Conservation (phyloP, 2,329 filamentous ascomycete species). For the Drechslera avenae region DNA sequence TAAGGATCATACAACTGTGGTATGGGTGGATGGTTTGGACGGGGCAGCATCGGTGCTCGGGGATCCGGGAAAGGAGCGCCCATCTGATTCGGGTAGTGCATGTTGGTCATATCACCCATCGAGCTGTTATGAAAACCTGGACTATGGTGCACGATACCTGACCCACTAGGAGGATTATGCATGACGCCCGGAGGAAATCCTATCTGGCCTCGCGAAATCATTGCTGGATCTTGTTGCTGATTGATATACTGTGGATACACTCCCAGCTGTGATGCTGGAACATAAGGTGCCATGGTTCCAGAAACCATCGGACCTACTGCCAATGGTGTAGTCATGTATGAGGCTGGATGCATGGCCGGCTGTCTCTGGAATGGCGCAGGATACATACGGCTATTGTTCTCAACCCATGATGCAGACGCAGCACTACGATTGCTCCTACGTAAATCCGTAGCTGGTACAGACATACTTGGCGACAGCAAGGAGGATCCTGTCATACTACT, state of each 20-base stretch:
- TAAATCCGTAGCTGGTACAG: constrained; percentile 11
- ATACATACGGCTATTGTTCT: constrained; percentile 25
- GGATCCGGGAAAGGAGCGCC: constrained; percentile 14
- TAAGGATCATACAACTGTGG: constrained; percentile 14
- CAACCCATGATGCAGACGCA: constrained; percentile 21
- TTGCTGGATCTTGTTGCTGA: constrained; percentile 17
- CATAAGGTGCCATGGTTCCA: constrained; percentile 17
- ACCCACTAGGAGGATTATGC: constrained; percentile 17
- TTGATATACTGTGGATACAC: constrained; percentile 14
- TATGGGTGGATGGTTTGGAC: constrained; percentile 20
- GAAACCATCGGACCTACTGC: constrained; percentile 16
- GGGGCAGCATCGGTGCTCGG: constrained; percentile 8
- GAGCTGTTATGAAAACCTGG: constrained; percentile 12
- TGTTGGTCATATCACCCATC: constrained; percentile 41
- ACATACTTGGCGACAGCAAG: constrained; percentile 10
- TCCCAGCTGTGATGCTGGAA: constrained; percentile 15
- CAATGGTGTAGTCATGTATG: constrained; percentile 15
- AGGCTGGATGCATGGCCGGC: constrained; percentile 24
- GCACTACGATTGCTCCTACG: constrained; percentile 18
- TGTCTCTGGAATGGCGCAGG: constrained; percentile 23
- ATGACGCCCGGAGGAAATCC: constrained; percentile 11
- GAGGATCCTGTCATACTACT: constrained; percentile 1
- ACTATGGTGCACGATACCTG: constrained; percentile 19
- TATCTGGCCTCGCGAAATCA: constrained; percentile 19
- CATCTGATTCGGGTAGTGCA: constrained; percentile 19